Conservation (phyloP, 129 eudicot genomes). For the Pulicaria dysenterica region DNA sequence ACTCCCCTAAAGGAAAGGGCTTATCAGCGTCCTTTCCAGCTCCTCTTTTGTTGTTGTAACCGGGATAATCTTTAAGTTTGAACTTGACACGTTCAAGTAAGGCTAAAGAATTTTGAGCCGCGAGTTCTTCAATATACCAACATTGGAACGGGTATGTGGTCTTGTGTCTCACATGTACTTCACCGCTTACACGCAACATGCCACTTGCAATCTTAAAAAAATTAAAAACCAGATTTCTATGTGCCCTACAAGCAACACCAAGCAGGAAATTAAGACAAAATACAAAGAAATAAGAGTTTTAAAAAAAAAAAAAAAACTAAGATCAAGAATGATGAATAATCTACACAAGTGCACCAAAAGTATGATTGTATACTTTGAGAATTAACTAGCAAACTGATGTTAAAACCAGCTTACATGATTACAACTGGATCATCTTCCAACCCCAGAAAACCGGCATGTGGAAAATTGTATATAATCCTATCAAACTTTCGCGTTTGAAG, state of each 20-base stretch:
- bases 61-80: constrained; percentile 55
- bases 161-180: constrained; percentile 72
- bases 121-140: constrained; percentile 68
- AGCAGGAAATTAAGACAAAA: not conserved
- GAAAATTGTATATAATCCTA: constrained; percentile 69
- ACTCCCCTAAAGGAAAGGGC: constrained; percentile 53
- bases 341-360: too few species aligned
- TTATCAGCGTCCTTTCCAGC: constrained; percentile 43
- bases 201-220: constrained; percentile 58
- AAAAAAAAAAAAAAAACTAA: not conserved
- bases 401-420: constrained; percentile 40
- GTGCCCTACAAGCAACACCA: constrained; percentile 44
- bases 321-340: not conserved
- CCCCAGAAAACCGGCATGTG: constrained; percentile 76
- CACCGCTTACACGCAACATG: constrained; percentile 52
- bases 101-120: constrained; percentile 28
- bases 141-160: constrained; percentile 42
- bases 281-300: not conserved
- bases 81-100: constrained; percentile 45
- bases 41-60: constrained; percentile 74
- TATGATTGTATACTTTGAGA: too few species aligned
- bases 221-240: constrained; percentile 46
- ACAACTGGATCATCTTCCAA: constrained; percentile 36
- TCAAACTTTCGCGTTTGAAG: constrained; percentile 48
- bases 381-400: not conserved